Evolutionary conservation across 495 filamentous ascomycete genomes (phyloP).

Genomic region (Zalerion maritima): DNA sequence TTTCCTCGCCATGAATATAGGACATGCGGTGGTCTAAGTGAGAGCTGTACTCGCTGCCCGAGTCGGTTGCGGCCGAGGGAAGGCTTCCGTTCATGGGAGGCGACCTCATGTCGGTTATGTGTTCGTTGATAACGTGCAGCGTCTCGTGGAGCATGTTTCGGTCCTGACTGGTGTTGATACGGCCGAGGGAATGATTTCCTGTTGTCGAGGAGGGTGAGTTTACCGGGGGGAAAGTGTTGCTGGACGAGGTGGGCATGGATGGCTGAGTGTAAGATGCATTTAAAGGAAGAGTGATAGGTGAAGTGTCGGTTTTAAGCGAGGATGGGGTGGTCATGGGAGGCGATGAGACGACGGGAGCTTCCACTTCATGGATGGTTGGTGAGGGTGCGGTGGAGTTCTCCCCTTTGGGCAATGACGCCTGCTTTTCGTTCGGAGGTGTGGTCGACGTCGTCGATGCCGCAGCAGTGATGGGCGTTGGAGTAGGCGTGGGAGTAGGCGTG

Average conservation of each 20-base stretch:
- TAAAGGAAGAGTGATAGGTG: conserved; percentile 22
- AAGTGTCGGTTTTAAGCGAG: conserved; percentile 9
- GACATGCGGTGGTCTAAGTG: conserved; percentile 63
- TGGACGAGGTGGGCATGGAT: conserved; percentile 6
- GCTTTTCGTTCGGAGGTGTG: too few relatives aligned
- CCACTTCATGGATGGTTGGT: too few relatives aligned
- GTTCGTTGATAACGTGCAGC: conserved; percentile 92
- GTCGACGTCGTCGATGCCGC: conserved; percentile 8
- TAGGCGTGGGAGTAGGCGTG: conserved; percentile 17
- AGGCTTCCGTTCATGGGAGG: conserved; percentile 36
- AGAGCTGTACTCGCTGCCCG: conserved; percentile 78
- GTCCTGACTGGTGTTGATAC: conserved; percentile 27
- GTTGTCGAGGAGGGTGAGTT: conserved; percentile 10
- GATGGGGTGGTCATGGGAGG: conserved; percentile 14
- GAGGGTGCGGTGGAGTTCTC: too few relatives aligned
- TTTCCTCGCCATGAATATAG: conserved; percentile 81
- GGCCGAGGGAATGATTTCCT: conserved; percentile 8
- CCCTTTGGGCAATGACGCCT: too few relatives aligned
- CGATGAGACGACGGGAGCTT: too few relatives aligned
- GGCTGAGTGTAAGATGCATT: conserved; percentile 21
- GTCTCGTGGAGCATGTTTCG: conserved; percentile 95
- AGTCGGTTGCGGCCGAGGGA: conserved; percentile 57
- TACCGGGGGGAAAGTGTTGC: conserved; percentile 9
- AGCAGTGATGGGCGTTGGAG: conserved; percentile 7
- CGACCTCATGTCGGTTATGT: conserved; percentile 85